Evolutionary conservation across 2,329 filamentous ascomycete genomes (phyloP), one percentile per base, ranked within the genome.

Genomic region (Teratosphaeria destructans): DNA sequence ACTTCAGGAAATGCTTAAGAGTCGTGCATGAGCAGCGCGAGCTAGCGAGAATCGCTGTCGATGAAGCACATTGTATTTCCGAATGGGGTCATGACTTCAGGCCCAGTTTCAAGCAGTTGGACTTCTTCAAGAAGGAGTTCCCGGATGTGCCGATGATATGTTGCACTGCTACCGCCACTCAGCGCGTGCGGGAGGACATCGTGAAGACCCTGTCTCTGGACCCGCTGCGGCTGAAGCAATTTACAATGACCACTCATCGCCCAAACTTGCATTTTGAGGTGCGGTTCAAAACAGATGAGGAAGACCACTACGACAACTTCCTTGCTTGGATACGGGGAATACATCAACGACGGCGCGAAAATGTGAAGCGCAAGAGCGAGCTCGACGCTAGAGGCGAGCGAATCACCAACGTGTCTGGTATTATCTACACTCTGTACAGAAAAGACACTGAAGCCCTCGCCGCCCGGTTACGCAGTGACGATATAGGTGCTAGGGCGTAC

Each of bases 31-130:
- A 84, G 60, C 91, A 96, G 72, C 83, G 83, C 60, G 90, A 96
- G 74, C 82, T 97, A n/a, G 87, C 88, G 10, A 85, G 93, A 14
- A 84, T 97, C 63, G 93, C 89, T 55, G 86, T 97, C 60, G 93
- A 97, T 70, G 93, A 97, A 76, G 93, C 93, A 2, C 93, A 97
- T 73, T 97, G 93, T 52, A 95, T 97, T 66, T 95, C 90, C 27
- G 92, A 96, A 85, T 96, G 93, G 93, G 93, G 93, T 1, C 92
- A 97, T 72, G 93, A 97, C 73, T 97, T 97, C 71, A 87, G 93
- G n/a, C 89, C 87, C 39, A 89, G 91, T 60, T 97, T 96, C 75
- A 91, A 94, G 70, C 83, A 87, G 23, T 81, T 97, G 6, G 86
- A 84, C 2, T 96, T 90, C 85, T 94, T 97, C 77, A 87, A 89